Base-by-base conservation (phyloP, 1,139 yeast genomes). In the Saccharomyces hybrid region DNA sequence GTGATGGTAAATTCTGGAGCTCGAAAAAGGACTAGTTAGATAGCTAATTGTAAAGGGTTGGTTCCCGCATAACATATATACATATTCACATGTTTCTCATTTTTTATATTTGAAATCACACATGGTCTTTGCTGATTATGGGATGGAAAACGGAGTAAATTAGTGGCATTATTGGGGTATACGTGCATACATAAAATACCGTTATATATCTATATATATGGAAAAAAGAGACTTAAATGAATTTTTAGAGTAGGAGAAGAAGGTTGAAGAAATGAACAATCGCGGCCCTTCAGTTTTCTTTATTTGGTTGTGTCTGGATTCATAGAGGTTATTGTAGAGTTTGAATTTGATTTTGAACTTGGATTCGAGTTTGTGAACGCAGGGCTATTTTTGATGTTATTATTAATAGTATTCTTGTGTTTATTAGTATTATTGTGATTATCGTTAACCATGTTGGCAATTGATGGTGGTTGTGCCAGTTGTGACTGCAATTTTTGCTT, bases 1-100 rank as follows among this genome's bases (percentile, higher is more conserved):
- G 62, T 7, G 59, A 64, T 31, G 60, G 61, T 29, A 67, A 61
- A 55, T 61, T 69, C 53, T 64, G 71, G 67, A 59, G 63, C 31
- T 38, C 44, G 9, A 38, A 38, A 27, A 26, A 49, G 34, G 25
- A 34, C 44, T 26, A 49, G 46, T 27, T 41, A 42, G 13, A 13
- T 53, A 32, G 41, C 31, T 46, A 47, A 38, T 14, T 6, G 13
- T 9, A 44, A 49, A 4, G 23, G 16, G 38, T 16, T 38, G 25
- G 25, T 38, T 13, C 44, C 58, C 63, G 47, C 68, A 71, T 27
- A 68, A 64, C 54, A 16, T 20, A 38, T 38, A 38, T 38, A 38
- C 44, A 38, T 38, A 38, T 38, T 38, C 44, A 38, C 13, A 38
- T 16, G 16, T 20, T 9, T 38, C 23, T 16, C 11, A 9, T 38